phyloP scores from a whole-genome alignment of 768 basidiomycete genomes.

The Boletus eberwhitei region DNA sequence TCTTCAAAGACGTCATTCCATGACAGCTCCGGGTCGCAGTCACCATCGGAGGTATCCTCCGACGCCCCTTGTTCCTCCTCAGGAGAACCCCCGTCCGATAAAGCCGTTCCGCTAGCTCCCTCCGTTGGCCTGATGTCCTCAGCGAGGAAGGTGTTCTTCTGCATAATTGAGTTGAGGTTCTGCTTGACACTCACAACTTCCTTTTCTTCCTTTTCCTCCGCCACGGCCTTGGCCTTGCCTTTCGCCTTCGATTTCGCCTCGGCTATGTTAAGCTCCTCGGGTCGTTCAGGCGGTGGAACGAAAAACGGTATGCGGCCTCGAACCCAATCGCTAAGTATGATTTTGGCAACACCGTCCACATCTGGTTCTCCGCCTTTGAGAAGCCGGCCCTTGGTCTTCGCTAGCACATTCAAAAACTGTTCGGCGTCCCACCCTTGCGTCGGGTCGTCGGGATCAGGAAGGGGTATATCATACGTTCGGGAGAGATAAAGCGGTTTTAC shows the following conservation, averaged over 20 bases:
- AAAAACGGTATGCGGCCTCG: conserved; percentile 97
- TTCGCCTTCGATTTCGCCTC: conserved; percentile 49
- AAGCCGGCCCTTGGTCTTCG: conserved; percentile 87
- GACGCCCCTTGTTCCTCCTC: conserved; percentile 43
- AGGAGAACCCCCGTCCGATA: conserved; percentile 31
- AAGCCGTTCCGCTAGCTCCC: conserved; percentile 32
- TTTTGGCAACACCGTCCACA: conserved; percentile 88
- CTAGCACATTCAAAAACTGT: conserved; percentile 78
- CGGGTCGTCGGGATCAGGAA: conserved; percentile 55
- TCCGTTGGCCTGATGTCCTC: conserved; percentile 78
- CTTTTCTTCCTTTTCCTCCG: conserved; percentile 30
- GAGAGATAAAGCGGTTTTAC: conserved; percentile 93
- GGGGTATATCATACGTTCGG: conserved; percentile 72
- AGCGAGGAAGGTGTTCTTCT: conserved; percentile 81
- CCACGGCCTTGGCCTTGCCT: conserved; percentile 45
- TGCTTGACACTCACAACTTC: conserved; percentile 71
- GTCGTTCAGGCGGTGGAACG: conserved; percentile 82
- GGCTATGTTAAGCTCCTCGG: conserved; percentile 63
- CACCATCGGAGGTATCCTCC: conserved; percentile 30
- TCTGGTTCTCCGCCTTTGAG: conserved; percentile 95
- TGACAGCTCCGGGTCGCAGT: conserved; percentile 52
- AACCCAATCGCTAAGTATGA: conserved; percentile 95
- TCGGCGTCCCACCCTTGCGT: conserved; percentile 65
- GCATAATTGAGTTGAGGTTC: conserved; percentile 81
- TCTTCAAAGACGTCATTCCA: conserved; percentile 90